phyloP scores from a whole-genome alignment of 495 filamentous ascomycete species.

The Penicillium cataractarum region DNA sequence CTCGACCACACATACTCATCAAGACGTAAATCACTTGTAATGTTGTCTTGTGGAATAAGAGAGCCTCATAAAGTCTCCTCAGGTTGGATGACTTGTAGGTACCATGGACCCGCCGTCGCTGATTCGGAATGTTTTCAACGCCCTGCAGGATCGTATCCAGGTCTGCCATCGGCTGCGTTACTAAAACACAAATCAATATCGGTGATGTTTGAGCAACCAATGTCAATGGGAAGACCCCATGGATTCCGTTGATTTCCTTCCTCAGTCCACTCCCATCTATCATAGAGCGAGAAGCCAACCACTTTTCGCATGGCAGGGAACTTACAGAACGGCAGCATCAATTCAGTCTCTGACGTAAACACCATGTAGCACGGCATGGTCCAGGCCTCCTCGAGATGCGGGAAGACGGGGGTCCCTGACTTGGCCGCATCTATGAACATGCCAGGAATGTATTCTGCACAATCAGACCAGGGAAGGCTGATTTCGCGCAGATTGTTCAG shows the following conservation, averaged over 20 bases:
- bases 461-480: background rate
- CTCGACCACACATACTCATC: too few species aligned
- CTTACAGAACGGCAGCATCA: background rate
- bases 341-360: background rate
- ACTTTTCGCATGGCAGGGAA: background rate
- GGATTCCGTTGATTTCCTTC: background rate
- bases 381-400: slow-evolving; percentile 7
- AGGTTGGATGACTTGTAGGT: background rate
- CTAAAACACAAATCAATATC: background rate
- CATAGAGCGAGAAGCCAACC: background rate
- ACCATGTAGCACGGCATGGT: background rate
- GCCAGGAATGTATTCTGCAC: background rate
- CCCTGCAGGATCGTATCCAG: slow-evolving; percentile 4
- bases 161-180: background rate
- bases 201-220: slow-evolving; percentile 1
- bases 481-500: background rate
- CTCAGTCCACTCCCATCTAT: background rate
- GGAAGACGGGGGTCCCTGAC: background rate
- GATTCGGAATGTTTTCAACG: background rate
- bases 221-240: background rate
- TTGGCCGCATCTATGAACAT: background rate
- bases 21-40: background rate
- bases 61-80: background rate
- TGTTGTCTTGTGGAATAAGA: background rate
- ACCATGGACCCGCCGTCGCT: background rate